Evolutionary conservation across 2,329 filamentous ascomycete species (phyloP).

Genomic region (Epichloe sibirici): DNA sequence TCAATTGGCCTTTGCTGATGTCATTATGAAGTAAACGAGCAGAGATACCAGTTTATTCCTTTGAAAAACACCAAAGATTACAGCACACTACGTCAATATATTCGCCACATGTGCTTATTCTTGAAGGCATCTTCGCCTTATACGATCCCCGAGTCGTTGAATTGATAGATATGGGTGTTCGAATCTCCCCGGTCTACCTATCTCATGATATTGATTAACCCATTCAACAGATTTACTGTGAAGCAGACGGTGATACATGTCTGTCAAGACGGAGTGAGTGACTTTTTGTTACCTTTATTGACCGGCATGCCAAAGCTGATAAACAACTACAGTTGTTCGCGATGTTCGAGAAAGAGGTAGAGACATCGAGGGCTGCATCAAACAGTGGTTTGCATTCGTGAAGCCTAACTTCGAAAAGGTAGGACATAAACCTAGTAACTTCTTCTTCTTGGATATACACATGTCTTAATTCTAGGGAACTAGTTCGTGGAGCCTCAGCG

Average conservation of each 20-base stretch:
- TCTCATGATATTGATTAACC: background rate
- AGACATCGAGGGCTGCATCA: conserved; percentile 90
- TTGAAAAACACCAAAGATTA: conserved; percentile 75
- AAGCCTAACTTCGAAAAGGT: conserved; percentile 90
- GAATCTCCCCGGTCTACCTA: conserved; percentile 7
- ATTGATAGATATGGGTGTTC: conserved; percentile 78
- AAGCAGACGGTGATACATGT: conserved; percentile 90
- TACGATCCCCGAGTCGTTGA: conserved; percentile 79
- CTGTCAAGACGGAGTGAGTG: conserved; percentile 70
- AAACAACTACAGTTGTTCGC: conserved; percentile 50
- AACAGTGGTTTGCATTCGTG: conserved; percentile 94
- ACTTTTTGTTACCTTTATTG: conserved; percentile 2
- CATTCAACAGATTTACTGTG: conserved; percentile 71
- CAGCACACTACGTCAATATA: conserved; percentile 79
- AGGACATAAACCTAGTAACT: background rate
- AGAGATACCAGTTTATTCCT: conserved; percentile 91
- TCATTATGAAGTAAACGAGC: conserved; percentile 54
- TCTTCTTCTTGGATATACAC: background rate
- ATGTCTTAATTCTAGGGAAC: background rate
- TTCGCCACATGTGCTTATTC: conserved; percentile 86
- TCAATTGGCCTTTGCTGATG: background rate
- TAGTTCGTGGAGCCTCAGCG: conserved; percentile 83
- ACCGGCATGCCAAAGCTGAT: conserved; percentile 2
- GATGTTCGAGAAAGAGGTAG: conserved; percentile 83
- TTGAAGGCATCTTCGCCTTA: conserved; percentile 92